phyloP scores from a whole-genome alignment of 169 alveolate genomes.

The Cryptosporidium sp. region DNA sequence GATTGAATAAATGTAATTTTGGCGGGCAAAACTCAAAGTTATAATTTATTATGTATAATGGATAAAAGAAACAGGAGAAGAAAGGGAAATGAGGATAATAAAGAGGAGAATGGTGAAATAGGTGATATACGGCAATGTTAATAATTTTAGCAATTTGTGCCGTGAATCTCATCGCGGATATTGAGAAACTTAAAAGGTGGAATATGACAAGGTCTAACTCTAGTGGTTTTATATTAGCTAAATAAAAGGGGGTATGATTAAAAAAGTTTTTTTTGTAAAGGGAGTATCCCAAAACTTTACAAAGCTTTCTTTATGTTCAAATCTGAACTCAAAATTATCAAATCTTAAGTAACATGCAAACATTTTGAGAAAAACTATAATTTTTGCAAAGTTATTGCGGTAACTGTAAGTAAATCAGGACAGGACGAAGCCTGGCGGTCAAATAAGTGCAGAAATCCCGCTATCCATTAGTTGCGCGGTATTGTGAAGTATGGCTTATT shows the following conservation, averaged over 20 bases:
- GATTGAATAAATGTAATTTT: not conserved
- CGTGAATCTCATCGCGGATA: no score
- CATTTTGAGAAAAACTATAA: not conserved
- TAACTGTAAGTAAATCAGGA: constrained; percentile 8
- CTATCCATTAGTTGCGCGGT: constrained; percentile 49
- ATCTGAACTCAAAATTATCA: not conserved
- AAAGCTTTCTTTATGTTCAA: not conserved
- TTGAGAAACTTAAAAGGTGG: not conserved
- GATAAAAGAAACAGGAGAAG: not conserved
- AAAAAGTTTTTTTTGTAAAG: not conserved
- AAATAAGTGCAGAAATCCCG: not conserved
- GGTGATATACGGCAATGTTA: no score
- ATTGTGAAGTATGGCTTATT: not conserved
- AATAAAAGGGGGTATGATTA: no score
- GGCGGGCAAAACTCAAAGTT: not conserved
- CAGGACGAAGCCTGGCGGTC: constrained; percentile 7
- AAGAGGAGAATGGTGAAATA: not conserved
- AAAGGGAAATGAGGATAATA: not conserved
- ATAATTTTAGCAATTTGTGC: no score
- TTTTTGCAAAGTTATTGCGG: constrained; percentile 1
- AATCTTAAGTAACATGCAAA: not conserved
- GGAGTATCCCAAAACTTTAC: no score
- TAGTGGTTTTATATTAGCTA: not conserved
- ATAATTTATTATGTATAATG: not conserved
- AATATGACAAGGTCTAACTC: no score